These are phyloP conservation scores for Rubus parviflorus DNA, from an alignment of 306 rosid species.

Conservation along the genomic window DNA sequence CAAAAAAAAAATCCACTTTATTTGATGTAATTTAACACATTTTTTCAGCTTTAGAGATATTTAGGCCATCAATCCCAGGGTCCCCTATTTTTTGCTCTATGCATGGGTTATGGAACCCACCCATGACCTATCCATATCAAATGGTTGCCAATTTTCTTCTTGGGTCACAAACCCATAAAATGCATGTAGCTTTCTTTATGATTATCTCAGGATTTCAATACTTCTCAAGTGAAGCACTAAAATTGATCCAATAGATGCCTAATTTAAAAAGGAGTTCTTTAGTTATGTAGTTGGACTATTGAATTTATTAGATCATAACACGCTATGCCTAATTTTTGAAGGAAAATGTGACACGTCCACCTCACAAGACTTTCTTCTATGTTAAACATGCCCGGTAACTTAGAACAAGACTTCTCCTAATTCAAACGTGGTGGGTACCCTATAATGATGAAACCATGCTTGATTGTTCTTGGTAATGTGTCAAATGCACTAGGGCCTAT, in stretches of 20 bases:
- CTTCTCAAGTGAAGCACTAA: background rate
- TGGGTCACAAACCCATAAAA: background rate
- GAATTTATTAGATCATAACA: too few relatives aligned
- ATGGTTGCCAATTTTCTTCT: background rate
- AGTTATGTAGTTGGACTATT: too few relatives aligned
- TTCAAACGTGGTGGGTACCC: background rate
- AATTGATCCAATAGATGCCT: background rate
- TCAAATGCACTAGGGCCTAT: background rate
- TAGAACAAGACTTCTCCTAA: too few relatives aligned
- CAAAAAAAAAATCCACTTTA: background rate
- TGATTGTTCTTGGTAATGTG: background rate
- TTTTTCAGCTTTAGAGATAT: constrained; percentile 9
- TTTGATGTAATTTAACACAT: background rate
- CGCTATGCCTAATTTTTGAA: too few relatives aligned
- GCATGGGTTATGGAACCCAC: constrained; percentile 8
- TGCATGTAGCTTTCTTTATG: background rate
- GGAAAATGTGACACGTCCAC: too few relatives aligned
- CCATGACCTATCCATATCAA: background rate
- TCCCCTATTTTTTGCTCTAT: background rate
- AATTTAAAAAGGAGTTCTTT: too few relatives aligned
- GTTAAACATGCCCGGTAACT: too few relatives aligned
- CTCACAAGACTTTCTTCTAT: too few relatives aligned
- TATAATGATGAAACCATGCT: background rate
- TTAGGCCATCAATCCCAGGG: background rate
- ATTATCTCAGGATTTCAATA: background rate